These are phyloP conservation scores for Plectosphaerella plurivora DNA, from an alignment of 2,329 filamentous ascomycete genomes.

Conservation along the genomic window DNA sequence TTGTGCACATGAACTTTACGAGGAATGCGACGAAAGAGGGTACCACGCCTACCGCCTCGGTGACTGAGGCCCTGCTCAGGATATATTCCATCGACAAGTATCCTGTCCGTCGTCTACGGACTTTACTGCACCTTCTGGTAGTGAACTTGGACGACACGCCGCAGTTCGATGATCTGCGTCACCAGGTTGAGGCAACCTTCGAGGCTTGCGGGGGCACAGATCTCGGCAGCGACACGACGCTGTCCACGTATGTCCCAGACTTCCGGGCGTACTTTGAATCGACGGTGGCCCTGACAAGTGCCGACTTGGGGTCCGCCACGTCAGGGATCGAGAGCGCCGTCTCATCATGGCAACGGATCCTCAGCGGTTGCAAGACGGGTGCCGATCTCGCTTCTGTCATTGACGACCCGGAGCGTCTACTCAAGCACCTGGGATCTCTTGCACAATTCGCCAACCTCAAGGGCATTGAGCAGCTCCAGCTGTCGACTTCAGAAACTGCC, in stretches of 20 bases:
- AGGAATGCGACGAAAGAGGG: slow-evolving; percentile 16
- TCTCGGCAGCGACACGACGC: slow-evolving; percentile 38
- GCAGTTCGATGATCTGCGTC: slow-evolving; percentile 31
- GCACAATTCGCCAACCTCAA: slow-evolving; percentile 47
- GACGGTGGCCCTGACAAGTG: slow-evolving; percentile 35
- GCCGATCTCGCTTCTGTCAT: slow-evolving; percentile 37
- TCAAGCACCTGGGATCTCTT: slow-evolving; percentile 45
- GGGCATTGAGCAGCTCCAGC: slow-evolving; percentile 42
- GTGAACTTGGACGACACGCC: slow-evolving; percentile 41
- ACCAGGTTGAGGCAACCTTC: slow-evolving; percentile 32
- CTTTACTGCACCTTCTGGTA: slow-evolving; percentile 43
- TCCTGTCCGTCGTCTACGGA: slow-evolving; percentile 48
- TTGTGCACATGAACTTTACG: slow-evolving; percentile 45
- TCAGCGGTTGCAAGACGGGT: slow-evolving; percentile 30
- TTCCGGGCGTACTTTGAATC: slow-evolving; percentile 41
- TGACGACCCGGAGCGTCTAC: slow-evolving; percentile 44
- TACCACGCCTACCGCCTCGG: slow-evolving; percentile 33
- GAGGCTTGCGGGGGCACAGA: slow-evolving; percentile 28
- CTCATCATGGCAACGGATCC: slow-evolving; percentile 37
- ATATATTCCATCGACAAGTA: slow-evolving; percentile 45
- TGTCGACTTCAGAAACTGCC: slow-evolving; percentile 41
- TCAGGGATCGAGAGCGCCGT: slow-evolving; percentile 31
- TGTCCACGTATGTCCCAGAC: slow-evolving; percentile 43
- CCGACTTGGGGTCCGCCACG: slow-evolving; percentile 22
- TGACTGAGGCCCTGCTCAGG: slow-evolving; percentile 41